Base-by-base conservation (phyloP, 2,329 filamentous ascomycete genomes). In the Verticillium longisporum region DNA sequence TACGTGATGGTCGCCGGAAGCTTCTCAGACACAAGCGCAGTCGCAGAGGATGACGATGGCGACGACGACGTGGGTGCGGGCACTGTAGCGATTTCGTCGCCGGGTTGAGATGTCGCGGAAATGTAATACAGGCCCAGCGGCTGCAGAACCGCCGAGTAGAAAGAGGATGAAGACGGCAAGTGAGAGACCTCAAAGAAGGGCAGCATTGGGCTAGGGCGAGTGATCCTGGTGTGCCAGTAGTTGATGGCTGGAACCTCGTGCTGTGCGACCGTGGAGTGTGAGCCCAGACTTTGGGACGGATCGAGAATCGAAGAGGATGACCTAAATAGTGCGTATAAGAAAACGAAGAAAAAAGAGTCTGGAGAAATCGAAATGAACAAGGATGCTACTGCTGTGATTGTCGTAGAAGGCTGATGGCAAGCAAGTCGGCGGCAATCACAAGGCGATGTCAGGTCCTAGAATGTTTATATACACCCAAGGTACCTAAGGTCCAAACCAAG, bases 131-230 rank as follows among this genome's bases (percentile, higher is more conserved):
- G 87, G 41, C 90, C 90, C 26, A 96, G 81, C 3, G 91, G 89
- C 67, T 94, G 90, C 7, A 91, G 82, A 65, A 92, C 82, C 64
- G 89, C 84, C 26, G 92, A 84, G 75, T 92, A 96, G 78, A 96
- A 96, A 7, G 91, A 95, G 57, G 89, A 86, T 3, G 92, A 90
- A 38, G 88, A 86, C 60, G 91, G 85, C 60, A 96, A 85, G 73
- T 93, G 88, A 63, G 87, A 88, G 70, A 96, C 92, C 70, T 85
- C 79, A 66, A 86, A 70, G 65, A 79, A 79, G 57, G 84, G 82
- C 64, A 81, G 70, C 72, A 77, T 77, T n/a, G 33, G 45, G 45
- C 13, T 15, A 15, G 38, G 38, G 38, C 15, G 38, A 31, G 26
- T 31, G 5, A 31, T 31, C 26, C 14, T 41, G 9, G 34, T 36